These are phyloP conservation scores for Candida corydali DNA, from an alignment of 805 yeast genomes.

Conservation along the genomic window DNA sequence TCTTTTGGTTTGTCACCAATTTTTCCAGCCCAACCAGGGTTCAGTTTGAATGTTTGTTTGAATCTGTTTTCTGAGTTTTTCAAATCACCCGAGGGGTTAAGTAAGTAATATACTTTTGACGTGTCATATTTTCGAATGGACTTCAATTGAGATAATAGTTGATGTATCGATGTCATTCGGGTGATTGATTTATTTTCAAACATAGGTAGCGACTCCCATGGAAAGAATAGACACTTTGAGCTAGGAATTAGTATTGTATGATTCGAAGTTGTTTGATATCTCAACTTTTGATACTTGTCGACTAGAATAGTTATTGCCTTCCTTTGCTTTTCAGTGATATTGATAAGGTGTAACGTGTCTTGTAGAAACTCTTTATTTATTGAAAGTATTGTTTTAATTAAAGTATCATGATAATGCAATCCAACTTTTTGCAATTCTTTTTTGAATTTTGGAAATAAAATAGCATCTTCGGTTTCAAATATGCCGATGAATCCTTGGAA, in stretches of 20 bases:
- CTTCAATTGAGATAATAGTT: conserved; percentile 37
- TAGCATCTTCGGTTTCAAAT: conserved; percentile 35
- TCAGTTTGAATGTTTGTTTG: conserved; percentile 11
- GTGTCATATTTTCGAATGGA: neutral
- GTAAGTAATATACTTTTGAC: conserved; percentile 37
- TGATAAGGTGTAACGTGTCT: conserved; percentile 7
- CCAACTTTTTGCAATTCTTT: conserved; percentile 12
- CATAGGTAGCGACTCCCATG: conserved; percentile 83
- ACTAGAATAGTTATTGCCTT: conserved; percentile 47
- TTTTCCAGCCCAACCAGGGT: conserved; percentile 35
- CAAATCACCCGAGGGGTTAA: conserved; percentile 84
- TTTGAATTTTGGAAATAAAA: conserved; percentile 16
- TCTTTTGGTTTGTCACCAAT: conserved; percentile 58
- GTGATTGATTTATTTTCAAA: conserved; percentile 56
- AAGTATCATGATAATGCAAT: conserved; percentile 1
- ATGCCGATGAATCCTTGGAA: conserved; percentile 72
- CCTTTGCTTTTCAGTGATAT: conserved; percentile 17
- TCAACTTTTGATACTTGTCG: conserved; percentile 16
- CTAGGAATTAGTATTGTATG: conserved; percentile 75
- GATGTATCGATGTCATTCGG: conserved; percentile 63
- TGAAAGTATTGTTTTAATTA: conserved; percentile 10
- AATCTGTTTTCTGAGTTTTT: conserved; percentile 57
- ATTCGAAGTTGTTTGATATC: conserved; percentile 12
- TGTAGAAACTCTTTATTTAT: conserved; percentile 2
- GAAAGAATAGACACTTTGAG: conserved; percentile 60